Base-by-base conservation (phyloP, 2,329 filamentous ascomycete species). In the Phialemonium atrogriseum region DNA sequence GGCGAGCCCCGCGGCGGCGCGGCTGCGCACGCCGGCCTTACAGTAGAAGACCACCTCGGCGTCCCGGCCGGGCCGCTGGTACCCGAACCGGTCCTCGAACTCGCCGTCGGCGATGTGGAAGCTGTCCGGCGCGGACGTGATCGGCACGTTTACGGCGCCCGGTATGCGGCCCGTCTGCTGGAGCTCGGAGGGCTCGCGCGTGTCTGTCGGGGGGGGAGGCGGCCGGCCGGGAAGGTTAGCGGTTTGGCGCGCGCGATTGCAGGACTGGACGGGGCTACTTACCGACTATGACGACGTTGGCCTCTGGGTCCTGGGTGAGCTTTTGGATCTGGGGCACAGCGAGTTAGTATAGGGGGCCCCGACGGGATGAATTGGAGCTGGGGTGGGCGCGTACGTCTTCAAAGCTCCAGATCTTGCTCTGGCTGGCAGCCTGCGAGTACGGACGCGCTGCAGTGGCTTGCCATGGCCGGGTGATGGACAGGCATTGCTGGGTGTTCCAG, bases 21-120 rank as follows among this genome's bases (percentile, higher is more conserved):
- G 66, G 45, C 84, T 86, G 51, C 91, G 69, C 41, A 96, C 84
- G 3, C 91, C 91, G 0, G 88, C 80, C 62, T 86, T 93, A 62
- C 91, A 98, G 58, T 94, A 96, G 49, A 96, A 91, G 4, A 96
- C 69, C 10, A 94, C 55, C 42, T 73, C 65, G 19, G 57, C 54
- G 26, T 73, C 66, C 37, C 62, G 63, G 3, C 48, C 47, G 0
- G 68, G 88, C 38, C 84, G 82, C 37, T 68, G 60, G 50, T 83
- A 94, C 4, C 86, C 88, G 56, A 86, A 88, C 11, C 80, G 64
- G 38, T 86, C 84, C 51, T 83, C 73, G 51, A 96, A 96, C 41
- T 94, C 87, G 10, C 84, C 81, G 1, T 70, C 66, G 0, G 68
- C 54, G 7, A 95, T 69, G 55, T 87, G 81, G 48, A 93, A 78